Evolutionary conservation across 2,329 filamentous ascomycete species (phyloP).

Genomic region (Bipolaris bicolor): DNA sequence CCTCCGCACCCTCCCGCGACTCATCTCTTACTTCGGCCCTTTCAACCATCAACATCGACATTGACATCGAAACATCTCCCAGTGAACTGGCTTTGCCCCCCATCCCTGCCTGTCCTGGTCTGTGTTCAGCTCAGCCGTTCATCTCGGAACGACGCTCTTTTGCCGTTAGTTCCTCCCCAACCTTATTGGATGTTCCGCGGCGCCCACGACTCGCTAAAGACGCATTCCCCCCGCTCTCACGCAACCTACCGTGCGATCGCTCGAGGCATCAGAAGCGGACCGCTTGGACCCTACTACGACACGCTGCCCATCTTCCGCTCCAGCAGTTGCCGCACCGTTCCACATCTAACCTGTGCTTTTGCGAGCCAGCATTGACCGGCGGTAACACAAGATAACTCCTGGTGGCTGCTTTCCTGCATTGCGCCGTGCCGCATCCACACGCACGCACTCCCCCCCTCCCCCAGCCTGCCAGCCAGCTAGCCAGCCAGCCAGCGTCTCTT

Average conservation of each 20-base stretch:
- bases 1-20: slow-evolving; percentile 33
- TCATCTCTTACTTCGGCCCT: slow-evolving; percentile 25
- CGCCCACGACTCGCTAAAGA: slow-evolving; percentile 45
- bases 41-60: slow-evolving; percentile 21
- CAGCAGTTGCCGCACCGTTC: slow-evolving; percentile 13
- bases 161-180: slow-evolving; percentile 34
- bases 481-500: slow-evolving; percentile 1
- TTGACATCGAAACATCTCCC: slow-evolving; percentile 20
- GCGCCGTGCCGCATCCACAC: slow-evolving; percentile 8
- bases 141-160: slow-evolving; percentile 29
- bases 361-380: slow-evolving; percentile 13
- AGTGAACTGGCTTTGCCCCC: slow-evolving; percentile 13
- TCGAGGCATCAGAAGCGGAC: slow-evolving; percentile 37
- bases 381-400: slow-evolving; percentile 14
- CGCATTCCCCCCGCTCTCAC: slow-evolving; percentile 42
- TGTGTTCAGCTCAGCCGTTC: slow-evolving; percentile 27
- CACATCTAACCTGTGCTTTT: slow-evolving; percentile 17
- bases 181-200: slow-evolving; percentile 37
- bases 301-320: slow-evolving; percentile 17
- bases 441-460: neutral
- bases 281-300: slow-evolving; percentile 31
- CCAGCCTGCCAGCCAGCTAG: neutral
- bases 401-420: slow-evolving; percentile 18
- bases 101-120: slow-evolving; percentile 22
- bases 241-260: slow-evolving; percentile 40